A percentile compares a stretch with the other conserved stretches of the same genome.
phyloP scores from a whole-genome alignment of 2,329 filamentous ascomycete species.

The Dactylellina sp. region DNA sequence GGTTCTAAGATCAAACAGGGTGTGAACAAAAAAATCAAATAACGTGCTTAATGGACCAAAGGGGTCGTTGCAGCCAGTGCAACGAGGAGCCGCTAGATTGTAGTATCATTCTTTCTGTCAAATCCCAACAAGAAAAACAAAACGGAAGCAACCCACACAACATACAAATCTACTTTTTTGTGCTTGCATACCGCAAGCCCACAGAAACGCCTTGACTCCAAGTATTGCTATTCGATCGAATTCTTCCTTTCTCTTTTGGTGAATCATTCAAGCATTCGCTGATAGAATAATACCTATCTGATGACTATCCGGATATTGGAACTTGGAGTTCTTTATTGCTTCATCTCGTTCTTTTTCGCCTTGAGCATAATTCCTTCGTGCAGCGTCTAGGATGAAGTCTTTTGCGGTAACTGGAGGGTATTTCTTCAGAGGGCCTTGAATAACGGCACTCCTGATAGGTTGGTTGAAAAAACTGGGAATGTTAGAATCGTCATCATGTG shows the following conservation, averaged over 20 bases:
- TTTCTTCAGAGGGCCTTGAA: conserved; percentile 73
- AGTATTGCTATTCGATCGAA: not conserved
- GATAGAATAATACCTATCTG: conserved; percentile 48
- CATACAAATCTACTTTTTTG: conserved; percentile 8
- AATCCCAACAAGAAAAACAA: not conserved
- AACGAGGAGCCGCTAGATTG: not conserved
- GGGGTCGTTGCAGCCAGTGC: conserved; percentile 5
- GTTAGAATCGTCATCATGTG: not conserved
- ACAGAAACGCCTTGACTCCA: conserved; percentile 25
- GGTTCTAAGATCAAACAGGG: conserved; percentile 46
- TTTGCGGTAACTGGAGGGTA: conserved; percentile 72
- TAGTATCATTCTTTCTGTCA: conserved; percentile 15
- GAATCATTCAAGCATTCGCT: conserved; percentile 38
- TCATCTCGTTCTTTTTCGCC: conserved; percentile 54
- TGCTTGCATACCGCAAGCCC: not conserved
- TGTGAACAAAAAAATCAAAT: not conserved
- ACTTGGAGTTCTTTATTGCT: conserved; percentile 47
- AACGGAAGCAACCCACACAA: not conserved
- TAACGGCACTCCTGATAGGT: conserved; percentile 70
- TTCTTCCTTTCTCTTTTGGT: conserved; percentile 4
- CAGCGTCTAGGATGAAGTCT: conserved; percentile 71
- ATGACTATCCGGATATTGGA: conserved; percentile 54
- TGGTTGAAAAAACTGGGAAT: conserved; percentile 71
- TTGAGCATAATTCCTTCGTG: conserved; percentile 68
- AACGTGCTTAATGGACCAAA: not conserved